Evolutionary conservation across 2,329 filamentous ascomycete genomes (phyloP).

Genomic region (Apiospora rasikravindrae): DNA sequence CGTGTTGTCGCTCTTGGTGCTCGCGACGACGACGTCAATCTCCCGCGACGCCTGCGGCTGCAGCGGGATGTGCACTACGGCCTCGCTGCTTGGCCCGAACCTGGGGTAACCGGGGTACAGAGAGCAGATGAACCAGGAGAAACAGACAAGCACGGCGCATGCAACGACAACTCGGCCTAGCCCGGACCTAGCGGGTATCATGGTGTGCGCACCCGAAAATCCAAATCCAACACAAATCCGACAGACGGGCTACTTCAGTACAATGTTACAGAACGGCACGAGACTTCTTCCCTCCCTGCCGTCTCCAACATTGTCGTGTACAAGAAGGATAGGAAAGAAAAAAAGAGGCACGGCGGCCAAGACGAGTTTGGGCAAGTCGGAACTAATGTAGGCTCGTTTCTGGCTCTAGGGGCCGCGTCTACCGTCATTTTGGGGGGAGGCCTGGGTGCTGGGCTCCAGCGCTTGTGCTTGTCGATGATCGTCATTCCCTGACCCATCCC

Average conservation of each 20-base stretch:
- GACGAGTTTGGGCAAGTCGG: not conserved
- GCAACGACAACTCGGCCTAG: not conserved
- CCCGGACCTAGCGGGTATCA: not conserved
- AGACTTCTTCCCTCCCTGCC: conserved; percentile 14
- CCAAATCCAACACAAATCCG: not conserved
- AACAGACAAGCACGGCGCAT: not conserved
- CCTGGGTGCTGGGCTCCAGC: not conserved
- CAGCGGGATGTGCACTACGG: not conserved
- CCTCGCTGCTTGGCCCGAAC: not conserved
- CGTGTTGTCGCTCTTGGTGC: conserved; percentile 37
- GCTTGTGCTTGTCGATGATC: conserved; percentile 14
- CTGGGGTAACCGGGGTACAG: conserved; percentile 3
- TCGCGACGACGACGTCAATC: conserved; percentile 41
- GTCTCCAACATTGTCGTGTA: conserved; percentile 12
- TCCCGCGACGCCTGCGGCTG: conserved; percentile 20
- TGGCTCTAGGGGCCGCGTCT: conserved; percentile 1
- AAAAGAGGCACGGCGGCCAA: not conserved
- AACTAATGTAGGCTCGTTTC: not conserved
- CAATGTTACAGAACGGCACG: not conserved
- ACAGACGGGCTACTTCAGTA: not conserved
- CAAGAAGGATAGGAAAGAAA: not conserved
- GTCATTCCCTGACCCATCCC: not conserved
- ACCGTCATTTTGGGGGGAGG: not conserved
- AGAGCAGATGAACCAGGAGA: not conserved
- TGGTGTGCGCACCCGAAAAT: not conserved